Evolutionary conservation across 2,329 filamentous ascomycete species (phyloP).

Genomic region (Stylonectria norvegica): DNA sequence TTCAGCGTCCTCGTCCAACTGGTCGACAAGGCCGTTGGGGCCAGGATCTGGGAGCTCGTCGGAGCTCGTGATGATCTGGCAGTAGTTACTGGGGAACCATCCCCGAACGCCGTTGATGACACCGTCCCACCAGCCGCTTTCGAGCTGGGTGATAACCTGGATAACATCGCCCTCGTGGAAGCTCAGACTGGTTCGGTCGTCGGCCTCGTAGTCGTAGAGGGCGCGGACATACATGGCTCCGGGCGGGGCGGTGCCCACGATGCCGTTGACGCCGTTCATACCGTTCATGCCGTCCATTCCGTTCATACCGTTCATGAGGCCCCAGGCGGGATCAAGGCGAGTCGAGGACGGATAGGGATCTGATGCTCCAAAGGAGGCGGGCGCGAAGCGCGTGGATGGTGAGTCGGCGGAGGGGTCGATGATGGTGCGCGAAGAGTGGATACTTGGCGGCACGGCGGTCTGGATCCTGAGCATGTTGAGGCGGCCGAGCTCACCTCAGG

Average conservation of each 20-base stretch:
- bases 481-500: conserved; percentile 33
- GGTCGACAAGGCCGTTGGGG: conserved; percentile 53
- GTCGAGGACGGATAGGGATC: conserved; percentile 21
- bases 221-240: conserved; percentile 88
- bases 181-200: conserved; percentile 93
- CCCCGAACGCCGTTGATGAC: conserved; percentile 95
- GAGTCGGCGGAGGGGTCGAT: conserved; percentile 30
- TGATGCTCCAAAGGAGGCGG: conserved; percentile 24
- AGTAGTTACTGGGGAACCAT: conserved; percentile 99
- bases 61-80: conserved; percentile 74
- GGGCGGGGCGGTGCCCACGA: conserved; percentile 56
- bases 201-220: conserved; percentile 95
- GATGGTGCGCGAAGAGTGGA: conserved; percentile 30
- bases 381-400: conserved; percentile 26
- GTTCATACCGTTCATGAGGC: conserved; percentile 60
- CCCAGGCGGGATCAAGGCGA: conserved; percentile 26
- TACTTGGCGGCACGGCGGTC: conserved; percentile 31
- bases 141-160: conserved; percentile 95
- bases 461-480: conserved; percentile 32
- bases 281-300: no score
- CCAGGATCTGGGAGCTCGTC: conserved; percentile 66
- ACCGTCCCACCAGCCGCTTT: conserved; percentile 99
- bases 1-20: conserved; percentile 59
- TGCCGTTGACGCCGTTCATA: no score
- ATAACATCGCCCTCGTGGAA: conserved; percentile 97